phyloP scores from a whole-genome alignment of 2,329 filamentous ascomycete species.

The Diplocarpon rosae region DNA sequence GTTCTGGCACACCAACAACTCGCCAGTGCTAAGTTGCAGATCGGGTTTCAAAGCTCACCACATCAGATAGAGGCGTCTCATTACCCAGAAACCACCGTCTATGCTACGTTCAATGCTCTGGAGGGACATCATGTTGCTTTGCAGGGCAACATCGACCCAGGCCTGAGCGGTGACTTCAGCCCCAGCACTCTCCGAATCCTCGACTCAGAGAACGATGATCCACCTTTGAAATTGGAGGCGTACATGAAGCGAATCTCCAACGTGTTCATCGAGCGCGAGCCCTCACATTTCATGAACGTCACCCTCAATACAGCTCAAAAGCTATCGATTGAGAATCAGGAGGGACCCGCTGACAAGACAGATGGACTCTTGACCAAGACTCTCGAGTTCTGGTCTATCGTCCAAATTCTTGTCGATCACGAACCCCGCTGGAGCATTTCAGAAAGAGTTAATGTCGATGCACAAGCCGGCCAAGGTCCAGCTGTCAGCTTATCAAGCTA shows the following conservation, averaged over 20 bases:
- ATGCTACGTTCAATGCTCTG: slow-evolving; percentile 23
- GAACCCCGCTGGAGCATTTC: slow-evolving; percentile 47
- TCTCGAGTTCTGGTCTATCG: slow-evolving; percentile 52
- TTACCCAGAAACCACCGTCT: slow-evolving; percentile 38
- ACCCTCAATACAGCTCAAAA: slow-evolving; percentile 41
- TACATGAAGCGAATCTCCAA: slow-evolving; percentile 49
- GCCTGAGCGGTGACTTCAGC: slow-evolving; percentile 25
- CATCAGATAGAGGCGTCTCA: slow-evolving; percentile 43
- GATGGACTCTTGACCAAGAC: slow-evolving; percentile 42
- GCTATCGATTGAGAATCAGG: slow-evolving; percentile 37
- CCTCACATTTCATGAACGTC: slow-evolving; percentile 47
- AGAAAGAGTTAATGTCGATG: slow-evolving; percentile 11
- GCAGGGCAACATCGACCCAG: slow-evolving; percentile 29
- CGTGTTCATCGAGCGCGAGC: slow-evolving; percentile 47
- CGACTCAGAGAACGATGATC: slow-evolving; percentile 49
- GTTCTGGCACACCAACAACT: slow-evolving; percentile 50
- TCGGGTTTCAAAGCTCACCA: slow-evolving; percentile 36
- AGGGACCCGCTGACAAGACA: slow-evolving; percentile 22
- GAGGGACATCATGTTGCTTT: slow-evolving; percentile 17
- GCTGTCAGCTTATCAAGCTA: slow-evolving; percentile 29
- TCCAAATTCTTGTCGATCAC: slow-evolving; percentile 50
- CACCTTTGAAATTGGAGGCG: slow-evolving; percentile 45
- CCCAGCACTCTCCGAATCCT: slow-evolving; percentile 39
- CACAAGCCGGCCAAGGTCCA: slow-evolving; percentile 14
- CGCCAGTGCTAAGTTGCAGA: slow-evolving; percentile 41